These are phyloP conservation scores for Leucosporidium creatinivorum DNA, from an alignment of 768 basidiomycete genomes.

Conservation along the genomic window DNA sequence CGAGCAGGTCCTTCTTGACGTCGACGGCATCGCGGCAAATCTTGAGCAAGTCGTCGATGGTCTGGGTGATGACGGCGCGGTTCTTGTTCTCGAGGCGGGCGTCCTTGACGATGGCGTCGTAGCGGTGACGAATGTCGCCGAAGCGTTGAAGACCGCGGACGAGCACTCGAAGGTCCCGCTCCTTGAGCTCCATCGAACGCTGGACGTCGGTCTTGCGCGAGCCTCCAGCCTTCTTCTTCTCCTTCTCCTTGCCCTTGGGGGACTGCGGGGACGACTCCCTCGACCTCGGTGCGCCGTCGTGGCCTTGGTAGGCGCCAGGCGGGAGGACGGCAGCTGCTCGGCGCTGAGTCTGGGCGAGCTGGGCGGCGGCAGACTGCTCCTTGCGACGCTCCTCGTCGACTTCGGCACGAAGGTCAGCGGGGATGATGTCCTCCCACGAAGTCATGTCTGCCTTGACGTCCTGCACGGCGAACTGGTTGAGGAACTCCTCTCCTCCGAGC, in stretches of 20 bases:
- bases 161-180: slow-evolving; percentile 89
- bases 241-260: slow-evolving; percentile 48
- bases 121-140: slow-evolving; percentile 93
- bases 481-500: slow-evolving; percentile 94
- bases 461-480: slow-evolving; percentile 91
- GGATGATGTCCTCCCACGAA: slow-evolving; percentile 98
- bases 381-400: slow-evolving; percentile 63
- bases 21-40: slow-evolving; percentile 69
- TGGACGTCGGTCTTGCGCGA: slow-evolving; percentile 85
- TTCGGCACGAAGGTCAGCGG: slow-evolving; percentile 76
- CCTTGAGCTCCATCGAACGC: slow-evolving; percentile 93
- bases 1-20: slow-evolving; percentile 73
- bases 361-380: slow-evolving; percentile 52
- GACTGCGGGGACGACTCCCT: slow-evolving; percentile 56
- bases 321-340: slow-evolving; percentile 73
- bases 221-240: slow-evolving; percentile 43
- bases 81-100: slow-evolving; percentile 91
- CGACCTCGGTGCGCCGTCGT: slow-evolving; percentile 60
- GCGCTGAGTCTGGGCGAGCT: slow-evolving; percentile 61
- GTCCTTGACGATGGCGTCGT: slow-evolving; percentile 83
- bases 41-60: slow-evolving; percentile 85
- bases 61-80: slow-evolving; percentile 78
- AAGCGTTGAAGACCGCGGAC: slow-evolving; percentile 92
- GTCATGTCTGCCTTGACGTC: slow-evolving; percentile 96
- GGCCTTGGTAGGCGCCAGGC: slow-evolving; percentile 59